These are phyloP conservation scores for Pythium volutum DNA, from an alignment of 352 stramenopile species.

Conservation along the genomic window DNA sequence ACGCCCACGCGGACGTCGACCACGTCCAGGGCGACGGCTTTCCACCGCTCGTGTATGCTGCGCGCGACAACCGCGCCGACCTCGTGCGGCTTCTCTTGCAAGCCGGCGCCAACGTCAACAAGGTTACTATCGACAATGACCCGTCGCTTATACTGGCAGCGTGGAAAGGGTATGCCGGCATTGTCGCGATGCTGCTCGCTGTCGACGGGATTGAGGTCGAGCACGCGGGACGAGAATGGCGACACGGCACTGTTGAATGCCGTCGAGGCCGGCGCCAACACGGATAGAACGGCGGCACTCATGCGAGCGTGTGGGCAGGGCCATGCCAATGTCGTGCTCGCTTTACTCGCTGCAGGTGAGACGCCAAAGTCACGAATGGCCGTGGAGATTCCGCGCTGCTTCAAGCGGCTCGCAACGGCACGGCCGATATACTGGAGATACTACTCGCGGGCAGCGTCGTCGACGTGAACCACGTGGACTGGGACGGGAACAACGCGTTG, in stretches of 20 bases:
- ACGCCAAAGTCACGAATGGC: neutral
- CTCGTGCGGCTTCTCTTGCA: neutral
- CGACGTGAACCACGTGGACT: neutral
- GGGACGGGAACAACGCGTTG: neutral
- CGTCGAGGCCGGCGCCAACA: neutral
- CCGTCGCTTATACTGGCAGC: neutral
- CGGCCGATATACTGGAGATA: neutral
- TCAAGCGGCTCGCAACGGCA: neutral
- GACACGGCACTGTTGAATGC: neutral
- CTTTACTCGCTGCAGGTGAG: neutral
- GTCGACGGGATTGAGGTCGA: neutral
- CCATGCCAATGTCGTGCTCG: neutral
- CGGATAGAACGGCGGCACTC: neutral
- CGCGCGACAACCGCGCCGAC: neutral
- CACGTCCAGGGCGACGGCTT: neutral
- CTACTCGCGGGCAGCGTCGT: neutral
- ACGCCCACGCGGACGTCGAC: neutral
- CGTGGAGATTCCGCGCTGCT: neutral
- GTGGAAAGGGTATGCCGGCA: neutral
- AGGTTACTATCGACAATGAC: too few relatives aligned
- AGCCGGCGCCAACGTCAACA: too few relatives aligned
- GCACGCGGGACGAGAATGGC: too few relatives aligned
- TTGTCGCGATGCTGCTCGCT: neutral
- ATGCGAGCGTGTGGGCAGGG: neutral
- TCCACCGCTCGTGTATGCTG: neutral